Base-by-base conservation (phyloP, 164 flowering plant species). In the Vitis rupestris region DNA sequence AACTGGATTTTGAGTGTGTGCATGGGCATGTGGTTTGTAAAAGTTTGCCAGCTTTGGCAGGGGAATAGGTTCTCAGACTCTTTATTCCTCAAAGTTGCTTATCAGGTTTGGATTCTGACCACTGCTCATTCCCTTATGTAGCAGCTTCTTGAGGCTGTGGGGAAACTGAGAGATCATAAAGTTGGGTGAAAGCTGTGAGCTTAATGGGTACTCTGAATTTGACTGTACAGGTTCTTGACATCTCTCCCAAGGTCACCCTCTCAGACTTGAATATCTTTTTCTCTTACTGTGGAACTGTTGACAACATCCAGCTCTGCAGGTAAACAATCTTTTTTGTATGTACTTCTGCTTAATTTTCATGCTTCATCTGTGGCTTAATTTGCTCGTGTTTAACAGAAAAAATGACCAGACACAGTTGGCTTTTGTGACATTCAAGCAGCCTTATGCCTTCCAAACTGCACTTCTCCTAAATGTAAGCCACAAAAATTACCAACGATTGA, bases 241-340 rank as follows among this genome's bases (percentile, higher is more conserved):
- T 79, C 63, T 75, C 83, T 48, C 78, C 82, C 17, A 73, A 31
- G 53, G 79, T 71, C 17, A 78, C 77, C 8, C 66, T 56, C 19
- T 31, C 27, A 29, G 84, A 84, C 48, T 64, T 84, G 12, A 50
- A 37, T 31, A 61, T 2, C n/a, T 84, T 79, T 64, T 79, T 81
- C 71, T 74, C 79, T 5, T 78, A 72, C 37, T 77, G 81, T 49
- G 78, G 73, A 51, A 66, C 69, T 9, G 59, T 70, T n/a, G 69
- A 75, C 5, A 59, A 56, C 19, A 70, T 78, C 53, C 59, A 60
- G 65, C 74, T 79, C 49, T 63, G 55, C 54, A 76, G 75, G 79
- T 73, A 66, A 57, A 4, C 3, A 27, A 48, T 49, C 2, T 10
- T 58, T 11, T 37, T 53, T 52, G 12, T 62, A 11, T 19, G 2